Evolutionary conservation across 1,139 yeast genomes (phyloP).

Genomic region (Scheffersomyces lignicola): DNA sequence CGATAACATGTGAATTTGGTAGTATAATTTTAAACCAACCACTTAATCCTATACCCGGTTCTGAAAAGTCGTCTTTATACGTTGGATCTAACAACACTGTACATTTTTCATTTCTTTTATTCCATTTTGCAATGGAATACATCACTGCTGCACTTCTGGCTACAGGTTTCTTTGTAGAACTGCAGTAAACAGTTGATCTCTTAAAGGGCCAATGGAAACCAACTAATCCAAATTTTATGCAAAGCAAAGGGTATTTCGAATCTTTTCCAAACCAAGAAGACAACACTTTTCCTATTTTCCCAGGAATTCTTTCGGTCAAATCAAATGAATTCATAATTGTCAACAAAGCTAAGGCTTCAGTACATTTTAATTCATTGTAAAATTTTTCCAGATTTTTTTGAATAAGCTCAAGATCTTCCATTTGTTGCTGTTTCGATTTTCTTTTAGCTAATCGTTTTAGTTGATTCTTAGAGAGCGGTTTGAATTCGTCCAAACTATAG

Average conservation of each 20-base stretch:
- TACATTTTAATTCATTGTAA: conserved; percentile 32
- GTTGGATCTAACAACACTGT: conserved; percentile 40
- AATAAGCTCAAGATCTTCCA: conserved; percentile 14
- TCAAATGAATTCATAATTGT: conserved; percentile 39
- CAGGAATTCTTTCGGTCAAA: conserved; percentile 32
- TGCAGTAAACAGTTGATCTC: conserved; percentile 38
- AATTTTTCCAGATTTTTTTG: conserved; percentile 22
- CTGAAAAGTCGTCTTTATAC: conserved; percentile 32
- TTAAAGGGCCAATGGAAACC: conserved; percentile 52
- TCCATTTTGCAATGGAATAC: conserved; percentile 39
- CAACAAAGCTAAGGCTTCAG: conserved; percentile 41
- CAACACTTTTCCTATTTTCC: conserved; percentile 25
- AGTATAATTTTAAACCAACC: conserved; percentile 38
- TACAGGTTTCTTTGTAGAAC: conserved; percentile 37
- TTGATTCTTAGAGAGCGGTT: conserved; percentile 36
- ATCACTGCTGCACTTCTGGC: conserved; percentile 42
- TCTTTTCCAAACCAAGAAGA: conserved; percentile 28
- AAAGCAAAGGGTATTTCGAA: conserved; percentile 28
- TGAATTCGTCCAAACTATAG: conserved; percentile 16
- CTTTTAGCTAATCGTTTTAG: conserved; percentile 32
- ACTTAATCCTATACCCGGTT: conserved; percentile 34
- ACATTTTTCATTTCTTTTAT: conserved; percentile 26
- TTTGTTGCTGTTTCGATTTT: conserved; percentile 15
- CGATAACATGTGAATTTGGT: conserved; percentile 43
- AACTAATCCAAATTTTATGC: conserved; percentile 38